A percentile compares a stretch with the other conserved stretches of the same genome.
These are phyloP conservation scores for Endotrypanum monterogeii DNA, from an alignment of 208 protist genomes.

Conservation along the genomic window DNA sequence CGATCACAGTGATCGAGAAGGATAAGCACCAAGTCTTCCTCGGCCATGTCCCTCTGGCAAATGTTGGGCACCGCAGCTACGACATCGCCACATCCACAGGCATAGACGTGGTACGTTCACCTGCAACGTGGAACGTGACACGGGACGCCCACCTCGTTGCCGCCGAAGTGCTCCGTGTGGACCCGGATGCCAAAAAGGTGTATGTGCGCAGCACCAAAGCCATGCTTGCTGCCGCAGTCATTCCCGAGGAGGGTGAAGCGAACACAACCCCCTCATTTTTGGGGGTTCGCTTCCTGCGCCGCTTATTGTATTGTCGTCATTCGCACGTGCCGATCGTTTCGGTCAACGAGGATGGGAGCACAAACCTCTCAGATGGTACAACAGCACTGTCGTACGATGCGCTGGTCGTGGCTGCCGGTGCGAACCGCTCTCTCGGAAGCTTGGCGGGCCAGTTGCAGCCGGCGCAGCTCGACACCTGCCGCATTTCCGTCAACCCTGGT, in stretches of 20 bases:
- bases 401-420: constrained; percentile 76
- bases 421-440: constrained; percentile 53
- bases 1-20: constrained; percentile 83
- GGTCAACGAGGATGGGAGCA: constrained; percentile 26
- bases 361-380: constrained; percentile 30
- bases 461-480: constrained; percentile 56
- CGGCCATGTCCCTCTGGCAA: constrained; percentile 63
- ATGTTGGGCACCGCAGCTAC: constrained; percentile 89
- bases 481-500: constrained; percentile 83
- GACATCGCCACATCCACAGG: constrained; percentile 78
- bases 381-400: constrained; percentile 74
- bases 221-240: constrained; percentile 17
- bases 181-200: constrained; percentile 50
- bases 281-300: background rate
- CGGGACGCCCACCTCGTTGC: constrained; percentile 69
- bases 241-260: constrained; percentile 1
- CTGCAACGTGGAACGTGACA: constrained; percentile 80
- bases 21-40: constrained; percentile 66
- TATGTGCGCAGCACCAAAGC: constrained; percentile 38
- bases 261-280: background rate
- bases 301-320: constrained; percentile 11
- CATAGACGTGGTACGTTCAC: constrained; percentile 67
- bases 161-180: constrained; percentile 60
- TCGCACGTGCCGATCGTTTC: constrained; percentile 2
- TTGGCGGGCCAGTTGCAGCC: constrained; percentile 30